Conservation (phyloP, 1,284 basidiomycete genomes). For the Sporisorium iseilematis-ciliati region DNA sequence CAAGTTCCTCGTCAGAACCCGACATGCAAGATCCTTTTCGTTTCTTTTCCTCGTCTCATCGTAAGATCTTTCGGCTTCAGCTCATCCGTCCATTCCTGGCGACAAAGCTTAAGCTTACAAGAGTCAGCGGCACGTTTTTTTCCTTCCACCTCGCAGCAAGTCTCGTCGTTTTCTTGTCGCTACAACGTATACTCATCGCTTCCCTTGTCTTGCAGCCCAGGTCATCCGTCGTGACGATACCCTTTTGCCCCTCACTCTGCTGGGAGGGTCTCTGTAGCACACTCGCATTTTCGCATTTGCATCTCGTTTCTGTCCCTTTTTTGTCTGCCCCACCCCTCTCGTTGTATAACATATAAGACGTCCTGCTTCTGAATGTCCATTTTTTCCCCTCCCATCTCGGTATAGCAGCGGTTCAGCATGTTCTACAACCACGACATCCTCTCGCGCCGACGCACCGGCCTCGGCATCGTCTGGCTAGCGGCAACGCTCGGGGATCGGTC, state of each 20-base stretch:
- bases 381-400: neutral
- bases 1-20: neutral
- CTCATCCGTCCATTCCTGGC: conserved; percentile 5
- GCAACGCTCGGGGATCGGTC: conserved; percentile 55
- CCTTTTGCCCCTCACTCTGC: conserved; percentile 5
- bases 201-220: neutral
- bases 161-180: conserved; percentile 1
- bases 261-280: conserved; percentile 13
- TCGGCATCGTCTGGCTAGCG: conserved; percentile 64
- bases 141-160: neutral
- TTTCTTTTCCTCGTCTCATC: neutral
- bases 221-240: conserved; percentile 24
- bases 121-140: neutral
- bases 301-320: conserved; percentile 2
- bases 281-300: conserved; percentile 23
- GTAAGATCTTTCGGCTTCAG: neutral
- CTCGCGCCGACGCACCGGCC: conserved; percentile 41
- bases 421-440: conserved; percentile 62
- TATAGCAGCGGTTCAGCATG: too few relatives aligned
- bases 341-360: conserved; percentile 13
- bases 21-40: neutral
- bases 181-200: conserved; percentile 37
- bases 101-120: conserved; percentile 5
- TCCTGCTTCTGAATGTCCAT: neutral
- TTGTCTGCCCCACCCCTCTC: conserved; percentile 1